A percentile compares a stretch with the other conserved stretches of the same genome.
phyloP scores from a whole-genome alignment of 495 filamentous ascomycete genomes.

The Neurospora sp. region DNA sequence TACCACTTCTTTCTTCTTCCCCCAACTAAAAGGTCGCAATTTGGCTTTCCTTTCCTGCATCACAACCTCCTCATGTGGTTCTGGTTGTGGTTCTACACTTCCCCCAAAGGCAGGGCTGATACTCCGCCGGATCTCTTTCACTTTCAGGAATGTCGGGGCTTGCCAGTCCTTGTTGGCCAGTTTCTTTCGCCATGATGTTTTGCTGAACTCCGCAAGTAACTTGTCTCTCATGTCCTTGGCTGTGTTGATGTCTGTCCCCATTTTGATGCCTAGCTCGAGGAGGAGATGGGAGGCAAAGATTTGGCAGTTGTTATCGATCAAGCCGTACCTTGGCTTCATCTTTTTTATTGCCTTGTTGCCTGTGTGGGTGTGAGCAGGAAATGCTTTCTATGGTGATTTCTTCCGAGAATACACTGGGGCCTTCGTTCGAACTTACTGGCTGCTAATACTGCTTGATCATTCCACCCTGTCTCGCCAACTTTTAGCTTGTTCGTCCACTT shows the following conservation, averaged over 20 bases:
- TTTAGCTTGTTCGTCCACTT: slow-evolving; percentile 20
- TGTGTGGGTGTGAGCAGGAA: not conserved
- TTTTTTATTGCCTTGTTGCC: slow-evolving; percentile 34
- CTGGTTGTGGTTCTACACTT: not conserved
- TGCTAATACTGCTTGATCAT: slow-evolving; percentile 34
- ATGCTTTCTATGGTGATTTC: not conserved
- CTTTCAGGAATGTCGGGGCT: not conserved
- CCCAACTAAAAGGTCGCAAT: not conserved
- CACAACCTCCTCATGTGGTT: not conserved
- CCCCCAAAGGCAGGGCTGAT: not conserved
- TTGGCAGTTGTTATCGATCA: slow-evolving; percentile 42
- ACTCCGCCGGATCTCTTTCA: not conserved
- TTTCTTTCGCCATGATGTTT: not conserved
- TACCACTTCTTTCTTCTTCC: not conserved
- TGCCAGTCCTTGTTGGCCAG: not conserved
- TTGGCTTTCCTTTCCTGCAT: not conserved
- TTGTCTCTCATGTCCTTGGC: not conserved
- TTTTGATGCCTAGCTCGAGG: not conserved
- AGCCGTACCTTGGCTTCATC: slow-evolving; percentile 34
- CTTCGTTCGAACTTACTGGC: slow-evolving; percentile 19
- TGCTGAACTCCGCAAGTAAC: not conserved
- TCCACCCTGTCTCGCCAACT: slow-evolving; percentile 35
- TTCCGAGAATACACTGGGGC: not conserved
- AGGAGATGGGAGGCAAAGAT: slow-evolving; percentile 22
- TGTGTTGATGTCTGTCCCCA: not conserved